Percentiles rank a stretch among this genome's conserved stretches.
These are phyloP conservation scores for Fusarium hostae DNA, from an alignment of 2,329 filamentous ascomycete species.

Conservation along the genomic window DNA sequence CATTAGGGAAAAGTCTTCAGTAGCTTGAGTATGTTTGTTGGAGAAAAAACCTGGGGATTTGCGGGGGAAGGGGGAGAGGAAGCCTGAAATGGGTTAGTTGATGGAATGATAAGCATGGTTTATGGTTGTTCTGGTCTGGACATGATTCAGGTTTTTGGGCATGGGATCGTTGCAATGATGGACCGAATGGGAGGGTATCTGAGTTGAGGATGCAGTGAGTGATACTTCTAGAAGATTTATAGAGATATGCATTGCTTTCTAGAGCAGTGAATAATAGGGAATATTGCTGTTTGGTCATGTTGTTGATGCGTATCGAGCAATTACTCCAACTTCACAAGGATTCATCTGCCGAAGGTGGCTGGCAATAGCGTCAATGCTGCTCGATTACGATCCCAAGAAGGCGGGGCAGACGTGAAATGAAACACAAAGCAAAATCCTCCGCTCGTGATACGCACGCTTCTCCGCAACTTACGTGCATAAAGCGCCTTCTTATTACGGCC, in stretches of 20 bases:
- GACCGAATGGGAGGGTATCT: slow-evolving; percentile 28
- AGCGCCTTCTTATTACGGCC: slow-evolving; percentile 16
- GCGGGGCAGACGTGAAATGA: slow-evolving; percentile 4
- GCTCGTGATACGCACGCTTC: slow-evolving; percentile 19
- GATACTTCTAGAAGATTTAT: not conserved
- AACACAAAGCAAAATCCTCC: not conserved
- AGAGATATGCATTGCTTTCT: not conserved
- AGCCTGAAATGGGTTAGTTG: not conserved
- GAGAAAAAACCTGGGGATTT: slow-evolving; percentile 39
- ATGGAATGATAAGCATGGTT: slow-evolving; percentile 10
- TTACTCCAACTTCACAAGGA: not conserved
- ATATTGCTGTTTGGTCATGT: not conserved
- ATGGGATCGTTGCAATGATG: slow-evolving; percentile 32
- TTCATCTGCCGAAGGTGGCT: slow-evolving; percentile 2
- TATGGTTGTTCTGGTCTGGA: not conserved
- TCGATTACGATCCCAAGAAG: slow-evolving; percentile 1
- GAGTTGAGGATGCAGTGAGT: not conserved
- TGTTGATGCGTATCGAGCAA: not conserved
- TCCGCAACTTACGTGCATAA: slow-evolving; percentile 15
- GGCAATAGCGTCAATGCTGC: slow-evolving; percentile 2
- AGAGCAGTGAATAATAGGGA: not conserved
- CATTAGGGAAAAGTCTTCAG: slow-evolving; percentile 31
- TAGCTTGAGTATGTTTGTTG: slow-evolving; percentile 17
- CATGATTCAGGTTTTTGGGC: slow-evolving; percentile 24
- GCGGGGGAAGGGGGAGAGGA: slow-evolving; percentile 14